phyloP scores from a whole-genome alignment of 2,329 filamentous ascomycete species.

The Fusarium sambucinum region DNA sequence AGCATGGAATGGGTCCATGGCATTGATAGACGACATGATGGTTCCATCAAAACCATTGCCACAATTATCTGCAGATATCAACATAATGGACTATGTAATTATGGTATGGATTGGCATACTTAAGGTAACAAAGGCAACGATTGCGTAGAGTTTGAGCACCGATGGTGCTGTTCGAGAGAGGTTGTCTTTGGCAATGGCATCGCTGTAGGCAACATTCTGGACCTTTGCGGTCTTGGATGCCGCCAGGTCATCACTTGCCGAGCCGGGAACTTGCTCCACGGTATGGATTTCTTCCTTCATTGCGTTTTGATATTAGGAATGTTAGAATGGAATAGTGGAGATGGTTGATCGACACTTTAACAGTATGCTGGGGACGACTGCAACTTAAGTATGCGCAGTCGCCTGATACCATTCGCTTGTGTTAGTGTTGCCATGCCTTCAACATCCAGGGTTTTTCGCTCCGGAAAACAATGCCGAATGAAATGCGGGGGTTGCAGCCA shows the following conservation, averaged over 20 bases:
- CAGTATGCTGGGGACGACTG: not conserved
- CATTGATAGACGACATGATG: not conserved
- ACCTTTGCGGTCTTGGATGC: conserved; percentile 4
- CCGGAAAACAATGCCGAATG: not conserved
- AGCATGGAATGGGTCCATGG: conserved; percentile 2
- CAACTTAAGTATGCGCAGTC: conserved; percentile 5
- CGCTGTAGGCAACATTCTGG: conserved; percentile 4
- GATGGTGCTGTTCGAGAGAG: not conserved
- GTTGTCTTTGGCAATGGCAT: conserved; percentile 11
- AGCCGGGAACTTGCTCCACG: not conserved
- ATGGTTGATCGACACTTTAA: not conserved
- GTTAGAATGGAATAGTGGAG: not conserved
- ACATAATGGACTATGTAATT: too few relatives aligned
- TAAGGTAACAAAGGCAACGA: not conserved
- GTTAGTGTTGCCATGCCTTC: not conserved
- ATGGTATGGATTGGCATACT: not conserved
- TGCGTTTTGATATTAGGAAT: not conserved
- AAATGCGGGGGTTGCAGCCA: not conserved
- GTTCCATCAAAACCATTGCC: conserved; percentile 6
- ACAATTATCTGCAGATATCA: not conserved
- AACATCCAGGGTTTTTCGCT: too few relatives aligned
- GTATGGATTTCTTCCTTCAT: conserved; percentile 5
- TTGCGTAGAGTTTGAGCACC: not conserved
- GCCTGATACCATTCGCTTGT: not conserved
- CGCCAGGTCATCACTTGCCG: not conserved